Percentiles rank a stretch among this genome's conserved stretches.
Evolutionary conservation across 2,329 filamentous ascomycete species (phyloP).

Genomic region (Colletotrichum endophyticum): DNA sequence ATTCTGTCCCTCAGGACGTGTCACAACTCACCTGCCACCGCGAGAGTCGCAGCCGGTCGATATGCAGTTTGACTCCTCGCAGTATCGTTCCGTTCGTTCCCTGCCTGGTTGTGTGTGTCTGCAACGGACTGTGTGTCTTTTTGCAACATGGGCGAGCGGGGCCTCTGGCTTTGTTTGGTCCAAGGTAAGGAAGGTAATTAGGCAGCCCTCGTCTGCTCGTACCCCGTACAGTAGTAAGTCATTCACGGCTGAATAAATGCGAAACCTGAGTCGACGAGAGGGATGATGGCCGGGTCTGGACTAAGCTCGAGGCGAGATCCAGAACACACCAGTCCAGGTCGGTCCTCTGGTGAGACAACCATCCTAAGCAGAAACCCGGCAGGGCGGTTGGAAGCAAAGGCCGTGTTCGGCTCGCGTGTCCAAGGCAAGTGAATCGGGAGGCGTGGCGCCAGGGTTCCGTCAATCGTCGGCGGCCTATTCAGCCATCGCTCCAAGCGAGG

Average conservation of each 20-base stretch:
- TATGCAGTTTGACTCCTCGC: neutral
- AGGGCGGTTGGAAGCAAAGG: neutral
- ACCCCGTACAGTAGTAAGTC: neutral
- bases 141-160: neutral
- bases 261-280: neutral
- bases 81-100: neutral
- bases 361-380: neutral
- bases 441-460: slow-evolving; percentile 10
- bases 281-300: neutral
- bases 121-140: neutral
- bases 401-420: slow-evolving; percentile 15
- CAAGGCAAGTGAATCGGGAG: slow-evolving; percentile 6
- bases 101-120: neutral
- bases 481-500: slow-evolving; percentile 7
- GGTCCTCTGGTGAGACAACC: neutral
- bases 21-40: slow-evolving; percentile 10
- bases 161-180: neutral
- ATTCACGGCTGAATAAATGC: neutral
- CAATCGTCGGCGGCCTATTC: slow-evolving; percentile 7
- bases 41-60: slow-evolving; percentile 1
- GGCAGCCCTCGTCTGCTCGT: neutral
- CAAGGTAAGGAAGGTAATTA: neutral
- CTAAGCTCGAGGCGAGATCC: neutral
- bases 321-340: neutral
- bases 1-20: neutral